These are phyloP conservation scores for Raddia guianensis DNA, from an alignment of 176 grass and related monocot species.

Conservation along the genomic window DNA sequence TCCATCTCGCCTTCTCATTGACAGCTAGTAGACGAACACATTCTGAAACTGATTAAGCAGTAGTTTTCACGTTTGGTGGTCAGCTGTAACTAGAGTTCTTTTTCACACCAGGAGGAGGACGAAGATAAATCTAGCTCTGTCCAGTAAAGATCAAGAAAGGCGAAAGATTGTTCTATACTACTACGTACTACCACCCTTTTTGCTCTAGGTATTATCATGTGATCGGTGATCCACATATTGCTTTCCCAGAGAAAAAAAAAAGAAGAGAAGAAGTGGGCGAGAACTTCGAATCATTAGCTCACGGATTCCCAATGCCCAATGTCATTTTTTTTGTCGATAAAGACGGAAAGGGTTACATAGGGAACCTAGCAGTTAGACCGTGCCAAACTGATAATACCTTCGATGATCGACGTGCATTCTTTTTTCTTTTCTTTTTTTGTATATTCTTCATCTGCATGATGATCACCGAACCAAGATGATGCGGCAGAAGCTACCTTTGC, in stretches of 20 bases:
- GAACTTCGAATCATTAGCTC: background rate
- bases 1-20: background rate
- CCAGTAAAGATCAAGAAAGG: conserved; percentile 5
- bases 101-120: background rate
- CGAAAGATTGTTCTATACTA: background rate
- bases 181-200: background rate
- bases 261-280: background rate
- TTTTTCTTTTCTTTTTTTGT: background rate
- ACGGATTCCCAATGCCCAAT: background rate
- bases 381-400: conserved; percentile 13
- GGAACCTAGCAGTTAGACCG: conserved; percentile 35
- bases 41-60: background rate
- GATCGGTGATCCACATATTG: background rate
- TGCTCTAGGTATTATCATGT: background rate
- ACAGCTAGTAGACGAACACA: conserved; percentile 5
- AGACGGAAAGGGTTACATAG: background rate
- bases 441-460: conserved; percentile 4
- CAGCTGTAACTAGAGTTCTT: background rate
- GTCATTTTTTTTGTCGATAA: background rate
- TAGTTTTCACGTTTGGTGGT: conserved; percentile 42
- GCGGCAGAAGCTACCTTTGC: conserved; percentile 37
- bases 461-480: conserved; percentile 10
- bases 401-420: background rate
- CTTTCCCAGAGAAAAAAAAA: background rate
- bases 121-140: background rate